Evolutionary conservation across 371 early-diverging fungal genomes (phyloP).

Genomic region (Fennellomyces sp.): DNA sequence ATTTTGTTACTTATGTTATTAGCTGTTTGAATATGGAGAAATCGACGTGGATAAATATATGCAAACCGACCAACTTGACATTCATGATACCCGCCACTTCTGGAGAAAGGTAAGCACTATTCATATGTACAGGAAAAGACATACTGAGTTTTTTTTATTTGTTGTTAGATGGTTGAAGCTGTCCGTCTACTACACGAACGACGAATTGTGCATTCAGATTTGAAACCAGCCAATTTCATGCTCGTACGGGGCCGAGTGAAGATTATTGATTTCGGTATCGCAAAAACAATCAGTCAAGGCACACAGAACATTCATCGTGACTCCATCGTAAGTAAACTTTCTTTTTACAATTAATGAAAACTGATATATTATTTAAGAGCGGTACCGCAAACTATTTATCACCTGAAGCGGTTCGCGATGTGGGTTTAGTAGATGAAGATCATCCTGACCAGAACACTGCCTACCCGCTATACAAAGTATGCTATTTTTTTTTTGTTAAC

Average conservation of each 20-base stretch:
- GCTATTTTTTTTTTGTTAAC: background rate
- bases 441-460: conserved; percentile 11
- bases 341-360: background rate
- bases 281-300: conserved; percentile 91
- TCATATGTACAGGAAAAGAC: background rate
- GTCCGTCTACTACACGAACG: conserved; percentile 87
- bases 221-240: conserved; percentile 97
- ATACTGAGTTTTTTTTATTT: background rate
- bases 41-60: background rate
- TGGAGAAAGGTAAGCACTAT: background rate
- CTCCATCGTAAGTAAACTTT: conserved; percentile 64
- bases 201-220: conserved; percentile 93
- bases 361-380: conserved; percentile 29
- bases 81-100: background rate
- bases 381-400: conserved; percentile 99
- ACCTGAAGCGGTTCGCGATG: conserved; percentile 75
- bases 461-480: conserved; percentile 7
- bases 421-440: conserved; percentile 31
- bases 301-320: conserved; percentile 95
- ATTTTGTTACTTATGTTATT: no score
- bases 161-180: conserved; percentile 87
- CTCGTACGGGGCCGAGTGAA: conserved; percentile 85
- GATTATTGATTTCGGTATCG: conserved; percentile 99
- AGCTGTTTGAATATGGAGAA: background rate
- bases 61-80: background rate